Percentiles rank a stretch among this genome's conserved stretches.
phyloP scores from a whole-genome alignment of 164 flowering plant genomes.

The Berberis vulgaris region DNA sequence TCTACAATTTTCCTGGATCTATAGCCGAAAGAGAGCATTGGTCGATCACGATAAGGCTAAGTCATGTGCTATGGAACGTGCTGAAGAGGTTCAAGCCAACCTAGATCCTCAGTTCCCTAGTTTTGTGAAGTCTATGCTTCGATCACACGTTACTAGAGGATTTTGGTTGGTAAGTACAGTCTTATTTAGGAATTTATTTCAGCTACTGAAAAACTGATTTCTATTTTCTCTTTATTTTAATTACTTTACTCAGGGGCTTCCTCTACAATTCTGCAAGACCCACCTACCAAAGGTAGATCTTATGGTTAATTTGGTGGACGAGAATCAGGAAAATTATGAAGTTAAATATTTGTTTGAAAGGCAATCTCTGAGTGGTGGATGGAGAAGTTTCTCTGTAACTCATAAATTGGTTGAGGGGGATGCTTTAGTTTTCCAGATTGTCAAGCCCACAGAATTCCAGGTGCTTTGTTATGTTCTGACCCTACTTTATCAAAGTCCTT shows the following conservation, averaged over 20 bases:
- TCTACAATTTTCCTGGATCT: conserved; percentile 2
- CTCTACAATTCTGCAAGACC: background rate
- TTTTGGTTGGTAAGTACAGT: conserved; percentile 37
- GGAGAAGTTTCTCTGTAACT: background rate
- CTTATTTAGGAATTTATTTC: background rate
- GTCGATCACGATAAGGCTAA: background rate
- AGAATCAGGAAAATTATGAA: background rate
- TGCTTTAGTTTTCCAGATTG: background rate
- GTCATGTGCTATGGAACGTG: conserved; percentile 18
- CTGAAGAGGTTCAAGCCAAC: conserved; percentile 27
- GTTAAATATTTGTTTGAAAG: background rate
- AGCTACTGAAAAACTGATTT: background rate
- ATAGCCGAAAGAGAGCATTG: background rate
- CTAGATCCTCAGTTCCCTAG: conserved; percentile 25
- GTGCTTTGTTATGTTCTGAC: background rate
- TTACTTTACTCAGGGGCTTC: background rate
- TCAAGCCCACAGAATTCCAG: background rate
- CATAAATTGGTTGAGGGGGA: background rate
- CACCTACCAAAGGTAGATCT: background rate
- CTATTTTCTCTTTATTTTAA: no score
- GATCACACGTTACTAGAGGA: conserved; percentile 32
- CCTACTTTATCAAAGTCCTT: no score
- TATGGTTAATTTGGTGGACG: background rate
- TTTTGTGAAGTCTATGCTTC: conserved; percentile 28
- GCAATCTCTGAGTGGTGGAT: background rate